Conservation (phyloP, 495 filamentous ascomycete genomes). For the Penicillium arizonense region DNA sequence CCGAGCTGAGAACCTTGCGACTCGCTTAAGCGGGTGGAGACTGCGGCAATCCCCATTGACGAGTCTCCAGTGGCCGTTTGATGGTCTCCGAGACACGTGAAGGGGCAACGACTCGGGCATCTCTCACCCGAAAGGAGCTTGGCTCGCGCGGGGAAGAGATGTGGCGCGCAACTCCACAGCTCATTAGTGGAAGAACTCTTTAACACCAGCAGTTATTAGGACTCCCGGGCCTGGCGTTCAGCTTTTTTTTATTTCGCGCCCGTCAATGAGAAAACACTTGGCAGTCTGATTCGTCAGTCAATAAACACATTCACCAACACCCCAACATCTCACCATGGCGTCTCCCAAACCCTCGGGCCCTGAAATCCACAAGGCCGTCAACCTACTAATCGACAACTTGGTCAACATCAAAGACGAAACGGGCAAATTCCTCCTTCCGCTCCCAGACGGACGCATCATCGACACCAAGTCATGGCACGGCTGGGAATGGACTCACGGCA, state of each 20-base stretch:
- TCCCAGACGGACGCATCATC: slow-evolving; percentile 68
- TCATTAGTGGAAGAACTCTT: slow-evolving; percentile 8
- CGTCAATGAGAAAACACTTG: background rate
- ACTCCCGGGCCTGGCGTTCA: background rate
- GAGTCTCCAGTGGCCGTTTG: background rate
- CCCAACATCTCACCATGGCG: slow-evolving; percentile 17
- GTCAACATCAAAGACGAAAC: slow-evolving; percentile 69
- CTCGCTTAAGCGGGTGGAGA: background rate
- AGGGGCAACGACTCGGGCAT: background rate
- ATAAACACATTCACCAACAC: background rate
- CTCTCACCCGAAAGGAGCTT: slow-evolving; percentile 16
- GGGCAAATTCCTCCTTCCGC: slow-evolving; percentile 63
- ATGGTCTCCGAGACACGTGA: background rate
- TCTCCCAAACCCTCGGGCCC: slow-evolving; percentile 16
- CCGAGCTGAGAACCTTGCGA: slow-evolving; percentile 6
- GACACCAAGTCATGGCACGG: slow-evolving; percentile 77
- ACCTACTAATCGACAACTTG: slow-evolving; percentile 62
- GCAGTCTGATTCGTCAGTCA: background rate
- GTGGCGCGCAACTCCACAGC: background rate
- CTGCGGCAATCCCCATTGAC: no score
- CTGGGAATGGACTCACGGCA: slow-evolving; percentile 82
- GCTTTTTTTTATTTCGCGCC: background rate
- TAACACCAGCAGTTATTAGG: background rate
- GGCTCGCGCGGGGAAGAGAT: slow-evolving; percentile 13
- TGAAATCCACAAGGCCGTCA: slow-evolving; percentile 55